Conservation (phyloP, 225 moss, liverwort and hornwort genomes). For the Marchantia paleacea region DNA sequence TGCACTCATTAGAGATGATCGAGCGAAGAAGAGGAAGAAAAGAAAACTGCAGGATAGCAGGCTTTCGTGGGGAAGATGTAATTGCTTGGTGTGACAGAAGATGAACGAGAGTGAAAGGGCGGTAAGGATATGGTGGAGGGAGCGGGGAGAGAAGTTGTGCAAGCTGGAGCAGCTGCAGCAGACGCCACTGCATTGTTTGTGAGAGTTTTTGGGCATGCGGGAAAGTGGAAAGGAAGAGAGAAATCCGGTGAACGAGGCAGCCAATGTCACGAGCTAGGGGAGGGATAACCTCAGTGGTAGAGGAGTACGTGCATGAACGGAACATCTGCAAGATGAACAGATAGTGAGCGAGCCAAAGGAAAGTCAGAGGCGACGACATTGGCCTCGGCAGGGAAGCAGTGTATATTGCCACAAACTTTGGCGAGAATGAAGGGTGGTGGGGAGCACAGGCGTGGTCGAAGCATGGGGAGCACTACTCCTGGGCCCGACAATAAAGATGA, state of each 20-base stretch:
- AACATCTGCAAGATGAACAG: constrained; percentile 5
- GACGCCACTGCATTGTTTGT: not conserved
- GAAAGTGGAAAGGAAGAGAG: not conserved
- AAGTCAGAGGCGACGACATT: not conserved
- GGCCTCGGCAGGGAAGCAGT: not conserved
- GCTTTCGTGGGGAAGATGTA: not conserved
- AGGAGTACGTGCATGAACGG: not conserved
- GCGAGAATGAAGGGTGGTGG: constrained; percentile 41
- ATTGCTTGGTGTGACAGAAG: not conserved
- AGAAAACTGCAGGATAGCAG: not conserved
- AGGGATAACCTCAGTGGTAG: not conserved
- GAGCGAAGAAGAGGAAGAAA: not conserved
- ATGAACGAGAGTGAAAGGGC: not conserved
- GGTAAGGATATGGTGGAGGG: constrained; percentile 19
- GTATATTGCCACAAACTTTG: not conserved
- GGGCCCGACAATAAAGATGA: constrained; percentile 43
- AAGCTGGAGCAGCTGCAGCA: not conserved
- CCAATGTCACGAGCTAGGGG: constrained; percentile 20
- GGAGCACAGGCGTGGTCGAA: constrained; percentile 49
- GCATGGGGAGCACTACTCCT: constrained; percentile 42
- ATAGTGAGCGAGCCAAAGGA: not conserved
- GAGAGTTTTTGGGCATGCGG: not conserved
- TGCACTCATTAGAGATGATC: not conserved
- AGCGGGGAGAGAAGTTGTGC: not conserved
- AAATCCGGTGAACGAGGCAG: not conserved